Conservation (phyloP, 192 early-diverging fungal species). For the Haplosporangium gracile region DNA sequence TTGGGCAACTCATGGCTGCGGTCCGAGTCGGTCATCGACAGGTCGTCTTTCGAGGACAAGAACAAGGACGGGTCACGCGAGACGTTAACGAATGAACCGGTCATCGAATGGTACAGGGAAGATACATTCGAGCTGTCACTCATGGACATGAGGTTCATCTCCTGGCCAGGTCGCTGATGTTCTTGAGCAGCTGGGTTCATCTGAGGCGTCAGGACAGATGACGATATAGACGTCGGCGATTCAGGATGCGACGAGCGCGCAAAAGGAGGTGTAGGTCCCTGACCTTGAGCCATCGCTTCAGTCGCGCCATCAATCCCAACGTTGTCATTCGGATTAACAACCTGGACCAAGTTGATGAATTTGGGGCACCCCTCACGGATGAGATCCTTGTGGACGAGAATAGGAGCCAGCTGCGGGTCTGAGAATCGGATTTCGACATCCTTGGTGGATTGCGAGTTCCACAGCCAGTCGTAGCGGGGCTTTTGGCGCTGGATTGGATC, state of each 20-base stretch:
- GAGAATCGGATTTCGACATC: not conserved
- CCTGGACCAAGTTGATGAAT: not conserved
- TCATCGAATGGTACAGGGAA: not conserved
- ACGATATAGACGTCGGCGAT: not conserved
- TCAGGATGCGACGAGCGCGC: not conserved
- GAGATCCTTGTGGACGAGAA: conserved; percentile 1
- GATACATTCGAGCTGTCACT: not conserved
- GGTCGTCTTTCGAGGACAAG: not conserved
- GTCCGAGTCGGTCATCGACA: not conserved
- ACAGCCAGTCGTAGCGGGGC: not conserved
- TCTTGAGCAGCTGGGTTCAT: too few species aligned
- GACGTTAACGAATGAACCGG: not conserved
- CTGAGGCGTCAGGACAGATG: too few species aligned
- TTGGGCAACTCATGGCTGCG: not conserved
- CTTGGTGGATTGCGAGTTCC: not conserved
- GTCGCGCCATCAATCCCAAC: not conserved
- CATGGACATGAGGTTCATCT: not conserved
- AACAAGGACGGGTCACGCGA: not conserved
- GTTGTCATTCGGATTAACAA: not conserved
- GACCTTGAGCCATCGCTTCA: not conserved
- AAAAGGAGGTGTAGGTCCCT: too few species aligned
- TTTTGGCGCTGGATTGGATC: not conserved
- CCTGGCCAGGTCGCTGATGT: not conserved
- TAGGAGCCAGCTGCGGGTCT: not conserved
- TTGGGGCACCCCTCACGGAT: not conserved